Percentiles rank a stretch among this genome's conserved stretches.
Evolutionary conservation across 106 monocot genomes (phyloP).

Genomic region (Hemerocallis citrina): DNA sequence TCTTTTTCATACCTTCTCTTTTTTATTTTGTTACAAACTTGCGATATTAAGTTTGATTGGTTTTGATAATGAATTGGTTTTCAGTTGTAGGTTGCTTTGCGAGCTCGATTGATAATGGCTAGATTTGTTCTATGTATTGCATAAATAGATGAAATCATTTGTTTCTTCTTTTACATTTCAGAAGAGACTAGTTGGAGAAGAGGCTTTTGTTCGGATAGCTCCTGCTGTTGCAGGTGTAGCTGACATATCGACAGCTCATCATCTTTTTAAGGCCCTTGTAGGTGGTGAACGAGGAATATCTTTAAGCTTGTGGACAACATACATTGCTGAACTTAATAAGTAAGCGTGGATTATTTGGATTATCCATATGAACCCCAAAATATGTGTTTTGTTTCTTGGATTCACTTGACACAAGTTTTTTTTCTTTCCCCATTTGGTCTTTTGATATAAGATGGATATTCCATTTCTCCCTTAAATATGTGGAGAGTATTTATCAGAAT

Average conservation of each 20-base stretch:
- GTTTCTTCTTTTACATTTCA: slow-evolving; percentile 14
- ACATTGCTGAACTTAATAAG: slow-evolving; percentile 86
- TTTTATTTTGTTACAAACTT: too few species aligned
- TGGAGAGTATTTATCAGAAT: too few species aligned
- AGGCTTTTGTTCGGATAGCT: slow-evolving; percentile 89
- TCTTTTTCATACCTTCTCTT: too few species aligned
- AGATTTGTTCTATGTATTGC: not conserved
- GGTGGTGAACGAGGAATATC: slow-evolving; percentile 71
- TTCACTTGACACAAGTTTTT: too few species aligned
- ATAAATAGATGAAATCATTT: not conserved
- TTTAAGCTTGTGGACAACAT: slow-evolving; percentile 70
- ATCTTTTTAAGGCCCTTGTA: slow-evolving; percentile 78
- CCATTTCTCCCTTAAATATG: too few species aligned
- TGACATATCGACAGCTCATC: slow-evolving; percentile 72
- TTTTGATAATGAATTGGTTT: not conserved
- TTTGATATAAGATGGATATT: too few species aligned
- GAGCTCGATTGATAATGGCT: not conserved
- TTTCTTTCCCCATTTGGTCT: too few species aligned
- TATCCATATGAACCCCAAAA: too few species aligned
- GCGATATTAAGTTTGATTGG: too few species aligned
- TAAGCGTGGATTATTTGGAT: slow-evolving; percentile 21
- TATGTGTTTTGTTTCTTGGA: too few species aligned
- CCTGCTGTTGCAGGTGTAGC: slow-evolving; percentile 72
- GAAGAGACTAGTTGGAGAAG: slow-evolving; percentile 62
- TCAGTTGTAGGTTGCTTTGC: not conserved